Evolutionary conservation across 2,329 filamentous ascomycete species (phyloP).

Genomic region (Chrysoporthe deuterocubensis): DNA sequence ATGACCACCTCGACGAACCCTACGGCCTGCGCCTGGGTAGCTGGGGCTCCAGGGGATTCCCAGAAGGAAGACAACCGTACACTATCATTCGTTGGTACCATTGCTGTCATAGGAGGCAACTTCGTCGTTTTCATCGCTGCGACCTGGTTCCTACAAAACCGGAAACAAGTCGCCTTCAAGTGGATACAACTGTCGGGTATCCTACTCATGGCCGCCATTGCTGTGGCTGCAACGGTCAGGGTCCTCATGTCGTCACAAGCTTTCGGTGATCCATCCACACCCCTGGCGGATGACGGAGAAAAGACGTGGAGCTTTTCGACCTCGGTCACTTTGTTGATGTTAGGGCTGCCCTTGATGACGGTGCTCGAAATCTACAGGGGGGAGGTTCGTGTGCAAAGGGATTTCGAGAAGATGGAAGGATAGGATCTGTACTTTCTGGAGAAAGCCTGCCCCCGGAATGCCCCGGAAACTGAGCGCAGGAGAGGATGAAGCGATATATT

Average conservation of each 20-base stretch:
- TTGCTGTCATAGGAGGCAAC: conserved; percentile 64
- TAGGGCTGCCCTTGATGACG: conserved; percentile 63
- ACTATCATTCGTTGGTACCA: conserved; percentile 61
- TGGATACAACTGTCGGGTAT: conserved; percentile 57
- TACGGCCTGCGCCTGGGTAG: conserved; percentile 62
- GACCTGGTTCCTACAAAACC: conserved; percentile 68
- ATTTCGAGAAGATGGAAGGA: not conserved
- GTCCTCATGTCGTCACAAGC: conserved; percentile 63
- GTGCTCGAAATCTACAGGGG: conserved; percentile 56
- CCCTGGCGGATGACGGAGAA: conserved; percentile 56
- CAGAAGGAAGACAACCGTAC: conserved; percentile 45
- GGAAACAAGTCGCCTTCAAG: conserved; percentile 58
- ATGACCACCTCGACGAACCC: conserved; percentile 53
- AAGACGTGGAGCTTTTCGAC: conserved; percentile 67
- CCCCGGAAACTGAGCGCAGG: not conserved
- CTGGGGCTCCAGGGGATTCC: conserved; percentile 39
- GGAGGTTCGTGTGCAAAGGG: conserved; percentile 6
- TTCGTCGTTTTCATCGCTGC: conserved; percentile 60
- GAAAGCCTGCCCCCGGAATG: not conserved
- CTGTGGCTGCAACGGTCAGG: conserved; percentile 61
- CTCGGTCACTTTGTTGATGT: conserved; percentile 61
- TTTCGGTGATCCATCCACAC: conserved; percentile 58
- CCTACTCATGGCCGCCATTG: conserved; percentile 59
- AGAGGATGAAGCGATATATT: not conserved
- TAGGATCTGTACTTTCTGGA: not conserved